phyloP scores from a whole-genome alignment of 345 rosid genomes.

The Boechera stricta region DNA sequence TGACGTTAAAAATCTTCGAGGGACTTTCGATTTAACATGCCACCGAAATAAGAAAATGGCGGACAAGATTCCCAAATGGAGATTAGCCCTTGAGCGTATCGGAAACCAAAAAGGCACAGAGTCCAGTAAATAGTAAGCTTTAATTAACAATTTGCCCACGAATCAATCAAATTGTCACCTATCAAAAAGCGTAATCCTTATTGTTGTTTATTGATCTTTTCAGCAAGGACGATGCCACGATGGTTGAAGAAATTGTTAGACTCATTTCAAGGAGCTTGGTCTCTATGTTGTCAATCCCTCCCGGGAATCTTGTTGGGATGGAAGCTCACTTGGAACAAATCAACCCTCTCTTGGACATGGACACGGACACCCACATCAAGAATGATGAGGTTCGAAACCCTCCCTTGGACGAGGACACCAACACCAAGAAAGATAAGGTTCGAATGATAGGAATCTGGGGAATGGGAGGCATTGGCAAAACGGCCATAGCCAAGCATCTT shows the following conservation, averaged over 20 bases:
- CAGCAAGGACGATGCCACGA: conserved; percentile 15
- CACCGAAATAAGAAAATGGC: background rate
- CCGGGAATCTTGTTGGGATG: background rate
- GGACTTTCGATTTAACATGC: background rate
- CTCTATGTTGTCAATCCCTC: background rate
- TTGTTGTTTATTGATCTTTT: background rate
- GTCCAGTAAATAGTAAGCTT: background rate
- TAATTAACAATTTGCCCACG: background rate
- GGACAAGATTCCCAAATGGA: background rate
- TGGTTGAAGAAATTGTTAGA: conserved; percentile 8
- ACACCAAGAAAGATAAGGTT: background rate
- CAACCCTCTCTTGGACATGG: background rate
- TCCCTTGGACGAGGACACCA: background rate
- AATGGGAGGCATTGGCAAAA: conserved; percentile 41
- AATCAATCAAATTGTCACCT: background rate
- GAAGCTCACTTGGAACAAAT: conserved; percentile 22
- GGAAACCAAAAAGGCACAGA: background rate
- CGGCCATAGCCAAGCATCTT: conserved; percentile 23
- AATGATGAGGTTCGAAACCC: background rate
- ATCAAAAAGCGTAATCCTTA: background rate
- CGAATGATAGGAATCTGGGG: conserved; percentile 29
- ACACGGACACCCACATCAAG: background rate
- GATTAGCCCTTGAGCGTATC: background rate
- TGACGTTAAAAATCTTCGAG: conserved; percentile 7
- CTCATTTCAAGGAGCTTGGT: background rate